These are phyloP conservation scores for Penicillium sp. DNA, from an alignment of 2,329 filamentous ascomycete genomes.

Conservation along the genomic window DNA sequence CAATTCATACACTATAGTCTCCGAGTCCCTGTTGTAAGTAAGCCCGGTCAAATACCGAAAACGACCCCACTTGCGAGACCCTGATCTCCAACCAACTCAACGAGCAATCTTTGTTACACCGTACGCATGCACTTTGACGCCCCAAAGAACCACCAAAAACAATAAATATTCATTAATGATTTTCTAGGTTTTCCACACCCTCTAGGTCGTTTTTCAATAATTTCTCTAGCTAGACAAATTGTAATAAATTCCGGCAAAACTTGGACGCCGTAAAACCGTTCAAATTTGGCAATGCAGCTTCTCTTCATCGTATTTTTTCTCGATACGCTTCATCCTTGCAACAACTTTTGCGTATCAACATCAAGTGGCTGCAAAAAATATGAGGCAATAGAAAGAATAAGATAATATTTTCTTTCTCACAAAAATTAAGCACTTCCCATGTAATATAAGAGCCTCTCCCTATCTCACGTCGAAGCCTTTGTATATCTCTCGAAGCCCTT, in stretches of 20 bases:
- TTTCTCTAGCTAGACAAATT: neutral
- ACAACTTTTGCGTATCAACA: neutral
- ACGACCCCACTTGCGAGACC: no score
- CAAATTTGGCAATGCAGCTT: neutral
- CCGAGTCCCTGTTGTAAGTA: no score
- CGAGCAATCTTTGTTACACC: no score
- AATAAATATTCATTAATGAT: no score
- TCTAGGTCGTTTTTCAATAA: no score
- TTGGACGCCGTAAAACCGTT: neutral
- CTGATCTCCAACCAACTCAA: no score
- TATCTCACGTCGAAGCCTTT: neutral
- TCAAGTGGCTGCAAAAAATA: constrained; percentile 1
- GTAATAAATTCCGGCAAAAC: neutral
- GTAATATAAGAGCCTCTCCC: neutral
- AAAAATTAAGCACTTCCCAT: neutral
- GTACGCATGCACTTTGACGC: no score
- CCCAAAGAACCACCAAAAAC: no score
- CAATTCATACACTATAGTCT: no score
- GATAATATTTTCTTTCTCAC: neutral
- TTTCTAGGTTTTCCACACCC: no score
- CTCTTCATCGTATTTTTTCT: neutral
- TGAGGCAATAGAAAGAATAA: neutral
- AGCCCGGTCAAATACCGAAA: no score
- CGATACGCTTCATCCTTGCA: neutral
- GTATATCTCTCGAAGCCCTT: neutral